Evolutionary conservation across 805 yeast species (phyloP).

Genomic region (Teunomyces gatunensis): DNA sequence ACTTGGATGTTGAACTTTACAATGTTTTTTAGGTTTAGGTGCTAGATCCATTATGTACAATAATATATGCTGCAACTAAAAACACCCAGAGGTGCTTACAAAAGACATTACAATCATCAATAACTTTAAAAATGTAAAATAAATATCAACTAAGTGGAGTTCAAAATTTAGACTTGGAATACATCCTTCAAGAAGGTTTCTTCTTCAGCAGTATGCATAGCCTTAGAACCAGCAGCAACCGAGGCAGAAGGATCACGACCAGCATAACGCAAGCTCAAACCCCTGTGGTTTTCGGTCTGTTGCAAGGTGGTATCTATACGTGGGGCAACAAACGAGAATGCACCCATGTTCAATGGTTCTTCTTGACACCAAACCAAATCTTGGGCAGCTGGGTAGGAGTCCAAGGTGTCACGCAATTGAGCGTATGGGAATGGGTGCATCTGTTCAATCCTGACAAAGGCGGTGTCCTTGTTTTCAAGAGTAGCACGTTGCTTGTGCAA

Average conservation of each 20-base stretch:
- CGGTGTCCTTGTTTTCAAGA: slow-evolving; percentile 75
- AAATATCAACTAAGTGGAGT: not conserved
- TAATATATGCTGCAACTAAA: not conserved
- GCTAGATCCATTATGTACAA: no score
- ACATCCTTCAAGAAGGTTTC: slow-evolving; percentile 80
- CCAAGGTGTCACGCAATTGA: slow-evolving; percentile 80
- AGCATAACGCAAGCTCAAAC: slow-evolving; percentile 68
- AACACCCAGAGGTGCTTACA: not conserved
- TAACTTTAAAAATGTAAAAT: not conserved
- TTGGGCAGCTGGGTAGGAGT: slow-evolving; percentile 74
- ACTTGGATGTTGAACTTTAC: slow-evolving; percentile 10
- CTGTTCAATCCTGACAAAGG: slow-evolving; percentile 88
- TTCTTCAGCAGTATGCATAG: slow-evolving; percentile 85
- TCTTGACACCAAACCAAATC: slow-evolving; percentile 98
- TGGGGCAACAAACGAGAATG: slow-evolving; percentile 77
- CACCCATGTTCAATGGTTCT: slow-evolving; percentile 97
- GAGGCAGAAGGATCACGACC: slow-evolving; percentile 99
- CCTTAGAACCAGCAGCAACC: slow-evolving; percentile 96
- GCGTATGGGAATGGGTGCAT: slow-evolving; percentile 98
- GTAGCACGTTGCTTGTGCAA: slow-evolving; percentile 84
- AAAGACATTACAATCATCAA: not conserved
- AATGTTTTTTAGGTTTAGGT: not conserved
- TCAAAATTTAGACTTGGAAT: slow-evolving; percentile 32
- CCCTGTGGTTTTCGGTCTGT: slow-evolving; percentile 70
- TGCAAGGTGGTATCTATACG: slow-evolving; percentile 74